Percentiles rank a stretch among this genome's conserved stretches.
phyloP scores from a whole-genome alignment of 805 yeast species.

The Candida takata region DNA sequence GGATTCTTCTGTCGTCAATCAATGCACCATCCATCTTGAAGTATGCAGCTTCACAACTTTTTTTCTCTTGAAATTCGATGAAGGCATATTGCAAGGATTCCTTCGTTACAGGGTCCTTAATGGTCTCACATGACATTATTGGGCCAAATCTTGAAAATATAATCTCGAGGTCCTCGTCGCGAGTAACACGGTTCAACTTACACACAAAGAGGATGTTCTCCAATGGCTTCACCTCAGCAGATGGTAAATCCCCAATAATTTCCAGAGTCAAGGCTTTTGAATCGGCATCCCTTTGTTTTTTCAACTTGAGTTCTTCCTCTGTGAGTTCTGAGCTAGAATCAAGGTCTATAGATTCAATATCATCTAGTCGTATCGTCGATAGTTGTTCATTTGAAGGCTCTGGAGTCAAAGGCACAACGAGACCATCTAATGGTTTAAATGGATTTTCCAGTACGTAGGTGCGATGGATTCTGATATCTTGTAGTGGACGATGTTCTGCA shows the following conservation, averaged over 20 bases:
- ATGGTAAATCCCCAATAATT: slow-evolving; percentile 55
- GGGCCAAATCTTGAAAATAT: slow-evolving; percentile 60
- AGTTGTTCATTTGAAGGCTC: slow-evolving; percentile 31
- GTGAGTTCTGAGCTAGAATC: slow-evolving; percentile 19
- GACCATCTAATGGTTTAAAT: slow-evolving; percentile 30
- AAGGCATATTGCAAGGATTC: slow-evolving; percentile 57
- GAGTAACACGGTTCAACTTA: slow-evolving; percentile 54
- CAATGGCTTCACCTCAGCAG: slow-evolving; percentile 50
- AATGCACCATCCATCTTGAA: slow-evolving; percentile 52
- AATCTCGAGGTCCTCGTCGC: slow-evolving; percentile 45
- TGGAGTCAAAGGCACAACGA: slow-evolving; percentile 27
- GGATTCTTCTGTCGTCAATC: slow-evolving; percentile 57
- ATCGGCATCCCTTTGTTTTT: slow-evolving; percentile 31
- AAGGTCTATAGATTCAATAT: slow-evolving; percentile 16
- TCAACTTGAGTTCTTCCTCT: slow-evolving; percentile 23
- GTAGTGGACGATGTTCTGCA: slow-evolving; percentile 32
- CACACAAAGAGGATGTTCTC: slow-evolving; percentile 59
- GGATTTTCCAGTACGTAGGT: slow-evolving; percentile 50
- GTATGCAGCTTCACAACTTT: slow-evolving; percentile 56
- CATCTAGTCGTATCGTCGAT: slow-evolving; percentile 25
- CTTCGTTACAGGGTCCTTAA: slow-evolving; percentile 40
- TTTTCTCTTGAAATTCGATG: slow-evolving; percentile 43
- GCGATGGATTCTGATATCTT: slow-evolving; percentile 46
- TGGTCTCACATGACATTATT: slow-evolving; percentile 43
- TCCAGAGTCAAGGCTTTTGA: slow-evolving; percentile 57